These are phyloP conservation scores for Haberlea rhodopensis DNA, from an alignment of 257 asterid species.

Conservation along the genomic window DNA sequence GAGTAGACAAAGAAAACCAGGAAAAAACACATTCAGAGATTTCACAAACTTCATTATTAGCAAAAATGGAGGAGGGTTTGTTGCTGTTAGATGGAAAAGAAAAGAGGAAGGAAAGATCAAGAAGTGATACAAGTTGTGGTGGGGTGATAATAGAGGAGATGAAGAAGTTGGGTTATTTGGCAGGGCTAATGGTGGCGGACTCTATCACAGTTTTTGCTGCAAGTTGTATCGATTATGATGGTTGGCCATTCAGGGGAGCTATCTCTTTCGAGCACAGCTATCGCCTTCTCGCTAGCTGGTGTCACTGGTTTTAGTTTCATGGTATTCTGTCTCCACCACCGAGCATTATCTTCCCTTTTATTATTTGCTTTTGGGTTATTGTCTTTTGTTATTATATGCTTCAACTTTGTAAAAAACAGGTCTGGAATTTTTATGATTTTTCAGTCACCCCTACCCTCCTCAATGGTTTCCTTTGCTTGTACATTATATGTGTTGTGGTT, in stretches of 20 bases:
- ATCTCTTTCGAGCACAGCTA: conserved; percentile 70
- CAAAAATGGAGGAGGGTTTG: conserved; percentile 63
- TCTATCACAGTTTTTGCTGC: conserved; percentile 48
- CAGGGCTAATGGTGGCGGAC: conserved; percentile 81
- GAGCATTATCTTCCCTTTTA: background rate
- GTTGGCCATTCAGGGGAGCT: conserved; percentile 85
- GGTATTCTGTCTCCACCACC: conserved; percentile 31
- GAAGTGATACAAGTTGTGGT: conserved; percentile 18
- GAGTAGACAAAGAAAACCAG: too few species aligned
- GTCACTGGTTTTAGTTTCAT: conserved; percentile 80
- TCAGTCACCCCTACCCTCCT: too few species aligned
- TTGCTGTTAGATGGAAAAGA: conserved; percentile 28
- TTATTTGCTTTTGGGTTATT: background rate
- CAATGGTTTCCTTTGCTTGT: too few species aligned
- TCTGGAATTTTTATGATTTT: too few species aligned
- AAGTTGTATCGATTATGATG: conserved; percentile 58
- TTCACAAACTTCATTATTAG: background rate
- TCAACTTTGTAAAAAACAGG: too few species aligned
- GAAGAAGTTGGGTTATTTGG: conserved; percentile 62
- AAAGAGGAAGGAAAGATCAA: conserved; percentile 25
- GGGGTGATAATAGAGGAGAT: conserved; percentile 42
- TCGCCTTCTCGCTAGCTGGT: conserved; percentile 63
- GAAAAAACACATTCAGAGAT: background rate
- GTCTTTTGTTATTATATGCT: background rate
- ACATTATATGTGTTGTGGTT: too few species aligned